Conservation (phyloP, 768 basidiomycete species). For the Cubamyces lactineus region DNA sequence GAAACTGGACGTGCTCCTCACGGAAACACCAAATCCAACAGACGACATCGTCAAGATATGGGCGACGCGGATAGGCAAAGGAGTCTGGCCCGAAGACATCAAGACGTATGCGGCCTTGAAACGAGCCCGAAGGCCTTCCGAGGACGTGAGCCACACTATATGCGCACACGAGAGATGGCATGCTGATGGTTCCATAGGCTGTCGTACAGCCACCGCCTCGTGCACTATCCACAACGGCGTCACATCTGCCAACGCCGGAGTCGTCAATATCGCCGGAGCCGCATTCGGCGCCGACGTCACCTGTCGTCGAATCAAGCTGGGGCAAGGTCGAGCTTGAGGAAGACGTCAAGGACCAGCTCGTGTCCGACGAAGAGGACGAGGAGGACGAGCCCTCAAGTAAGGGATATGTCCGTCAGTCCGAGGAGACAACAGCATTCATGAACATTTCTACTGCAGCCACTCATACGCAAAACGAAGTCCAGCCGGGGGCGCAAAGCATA, state of each 20-base stretch:
- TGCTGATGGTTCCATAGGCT: neutral
- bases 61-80: slow-evolving; percentile 12
- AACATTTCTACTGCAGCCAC: neutral
- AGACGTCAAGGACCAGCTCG: slow-evolving; percentile 15
- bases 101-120: slow-evolving; percentile 10
- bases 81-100: slow-evolving; percentile 15
- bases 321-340: slow-evolving; percentile 11
- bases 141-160: neutral
- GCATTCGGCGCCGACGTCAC: slow-evolving; percentile 3
- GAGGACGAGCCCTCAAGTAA: neutral
- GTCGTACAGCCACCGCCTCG: no score
- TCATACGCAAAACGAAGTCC: neutral
- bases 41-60: slow-evolving; percentile 8
- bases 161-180: neutral
- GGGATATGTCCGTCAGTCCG: neutral
- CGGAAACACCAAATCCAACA: slow-evolving; percentile 12
- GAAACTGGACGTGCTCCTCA: slow-evolving; percentile 12
- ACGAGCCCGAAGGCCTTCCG: neutral
- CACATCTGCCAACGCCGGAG: slow-evolving; percentile 18
- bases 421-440: neutral
- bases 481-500: neutral
- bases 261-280: slow-evolving; percentile 22
- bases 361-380: slow-evolving; percentile 7
- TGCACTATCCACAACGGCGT: neutral
- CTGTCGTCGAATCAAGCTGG: slow-evolving; percentile 9